A percentile compares a stretch with the other conserved stretches of the same genome.
These are phyloP conservation scores for Globisporangium apiculatum DNA, from an alignment of 352 stramenopile species.

Conservation along the genomic window DNA sequence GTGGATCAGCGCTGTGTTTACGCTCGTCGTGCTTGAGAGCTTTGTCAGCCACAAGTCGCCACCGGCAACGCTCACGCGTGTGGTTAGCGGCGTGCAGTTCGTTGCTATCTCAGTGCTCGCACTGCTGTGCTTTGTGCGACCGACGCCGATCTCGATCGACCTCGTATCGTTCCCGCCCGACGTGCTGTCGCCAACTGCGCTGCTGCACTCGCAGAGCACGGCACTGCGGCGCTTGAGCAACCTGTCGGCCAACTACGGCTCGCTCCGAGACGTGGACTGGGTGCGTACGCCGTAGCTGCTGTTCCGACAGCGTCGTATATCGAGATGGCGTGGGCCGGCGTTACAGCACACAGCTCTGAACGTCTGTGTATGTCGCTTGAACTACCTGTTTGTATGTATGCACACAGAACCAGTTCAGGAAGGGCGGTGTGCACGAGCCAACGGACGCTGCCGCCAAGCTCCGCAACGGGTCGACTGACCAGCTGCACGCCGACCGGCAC, in stretches of 20 bases:
- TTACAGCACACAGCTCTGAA: neutral
- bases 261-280: constrained; percentile 37
- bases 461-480: neutral
- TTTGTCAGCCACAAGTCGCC: constrained; percentile 2
- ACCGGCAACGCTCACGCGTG: constrained; percentile 11
- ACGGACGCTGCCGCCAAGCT: neutral
- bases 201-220: constrained; percentile 30
- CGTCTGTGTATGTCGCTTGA: neutral
- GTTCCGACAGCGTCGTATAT: neutral
- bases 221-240: constrained; percentile 24
- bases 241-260: constrained; percentile 40
- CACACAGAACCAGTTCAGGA: neutral
- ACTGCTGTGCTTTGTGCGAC: constrained; percentile 35
- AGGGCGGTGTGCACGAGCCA: too few species aligned
- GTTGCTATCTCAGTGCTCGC: constrained; percentile 32
- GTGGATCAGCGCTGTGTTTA: constrained; percentile 41
- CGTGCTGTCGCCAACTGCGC: constrained; percentile 50
- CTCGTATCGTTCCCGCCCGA: constrained; percentile 35
- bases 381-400: neutral
- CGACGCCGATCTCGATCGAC: constrained; percentile 45
- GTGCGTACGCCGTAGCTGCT: constrained; percentile 4
- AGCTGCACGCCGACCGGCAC: neutral
- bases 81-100: constrained; percentile 34
- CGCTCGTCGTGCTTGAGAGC: constrained; percentile 32
- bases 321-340: too few species aligned